Evolutionary conservation across 495 filamentous ascomycete genomes (phyloP).

Genomic region (Trichoderma virens): DNA sequence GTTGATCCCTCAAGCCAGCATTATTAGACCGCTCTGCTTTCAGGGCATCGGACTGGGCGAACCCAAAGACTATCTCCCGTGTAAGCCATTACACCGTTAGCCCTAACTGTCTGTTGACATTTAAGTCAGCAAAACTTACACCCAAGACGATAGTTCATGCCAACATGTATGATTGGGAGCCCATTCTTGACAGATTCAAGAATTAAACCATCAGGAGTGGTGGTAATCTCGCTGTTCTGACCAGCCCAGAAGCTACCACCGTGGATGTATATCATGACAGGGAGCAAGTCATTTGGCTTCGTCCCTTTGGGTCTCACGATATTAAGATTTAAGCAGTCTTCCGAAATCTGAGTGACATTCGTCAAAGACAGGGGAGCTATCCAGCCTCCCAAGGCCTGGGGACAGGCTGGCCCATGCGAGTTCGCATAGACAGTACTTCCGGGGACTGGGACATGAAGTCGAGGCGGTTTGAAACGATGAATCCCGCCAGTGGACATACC

Average conservation of each 20-base stretch:
- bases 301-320: slow-evolving; percentile 30
- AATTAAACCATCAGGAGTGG: neutral
- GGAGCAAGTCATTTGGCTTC: slow-evolving; percentile 24
- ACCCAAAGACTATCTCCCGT: slow-evolving; percentile 29
- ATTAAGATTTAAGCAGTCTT: slow-evolving; percentile 40
- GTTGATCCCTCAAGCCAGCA: slow-evolving; percentile 40
- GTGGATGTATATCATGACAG: slow-evolving; percentile 47
- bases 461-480: slow-evolving; percentile 38
- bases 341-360: slow-evolving; percentile 23
- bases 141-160: slow-evolving; percentile 57
- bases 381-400: slow-evolving; percentile 23
- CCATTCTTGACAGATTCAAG: neutral
- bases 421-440: slow-evolving; percentile 33
- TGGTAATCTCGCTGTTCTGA: slow-evolving; percentile 31
- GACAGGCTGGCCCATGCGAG: slow-evolving; percentile 34
- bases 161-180: slow-evolving; percentile 45
- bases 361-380: slow-evolving; percentile 24
- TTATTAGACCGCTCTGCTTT: slow-evolving; percentile 30
- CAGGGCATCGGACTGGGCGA: slow-evolving; percentile 22
- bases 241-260: slow-evolving; percentile 36
- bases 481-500: slow-evolving; percentile 33
- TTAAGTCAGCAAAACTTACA: slow-evolving; percentile 26
- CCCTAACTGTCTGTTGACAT: slow-evolving; percentile 47
- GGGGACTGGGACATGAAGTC: slow-evolving; percentile 20
- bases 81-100: slow-evolving; percentile 29